These are phyloP conservation scores for Hydnomerulius pinastri DNA, from an alignment of 768 basidiomycete genomes.

Conservation along the genomic window DNA sequence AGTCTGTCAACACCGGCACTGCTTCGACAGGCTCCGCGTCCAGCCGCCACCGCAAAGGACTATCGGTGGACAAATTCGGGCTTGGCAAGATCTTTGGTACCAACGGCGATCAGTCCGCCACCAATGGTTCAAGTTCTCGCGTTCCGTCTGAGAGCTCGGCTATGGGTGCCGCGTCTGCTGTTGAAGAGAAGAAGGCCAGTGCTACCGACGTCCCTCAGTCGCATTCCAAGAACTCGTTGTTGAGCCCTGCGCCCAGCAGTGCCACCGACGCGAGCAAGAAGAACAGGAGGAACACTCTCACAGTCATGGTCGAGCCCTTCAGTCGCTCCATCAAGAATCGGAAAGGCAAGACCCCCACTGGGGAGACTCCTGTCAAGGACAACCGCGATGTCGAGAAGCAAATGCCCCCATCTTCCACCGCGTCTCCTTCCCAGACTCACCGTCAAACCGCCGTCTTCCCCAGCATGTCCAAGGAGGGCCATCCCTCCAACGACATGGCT, in stretches of 20 bases:
- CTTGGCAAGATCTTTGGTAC: slow-evolving; percentile 72
- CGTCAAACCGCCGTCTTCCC: slow-evolving; percentile 28
- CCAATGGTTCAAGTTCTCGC: slow-evolving; percentile 40
- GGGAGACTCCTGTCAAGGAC: slow-evolving; percentile 44
- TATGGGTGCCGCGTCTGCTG: slow-evolving; percentile 18
- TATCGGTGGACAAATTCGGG: slow-evolving; percentile 80
- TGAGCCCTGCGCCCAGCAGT: slow-evolving; percentile 38
- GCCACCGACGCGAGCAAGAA: slow-evolving; percentile 48
- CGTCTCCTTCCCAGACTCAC: slow-evolving; percentile 29
- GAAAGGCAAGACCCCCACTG: slow-evolving; percentile 36
- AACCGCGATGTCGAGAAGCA: slow-evolving; percentile 40
- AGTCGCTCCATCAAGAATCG: slow-evolving; percentile 45
- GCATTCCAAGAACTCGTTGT: slow-evolving; percentile 29
- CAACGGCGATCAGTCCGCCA: slow-evolving; percentile 33
- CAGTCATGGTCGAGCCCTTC: slow-evolving; percentile 83
- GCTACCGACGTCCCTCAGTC: slow-evolving; percentile 30
- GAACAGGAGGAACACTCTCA: slow-evolving; percentile 78
- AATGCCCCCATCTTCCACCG: slow-evolving; percentile 29
- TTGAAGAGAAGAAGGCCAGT: slow-evolving; percentile 19
- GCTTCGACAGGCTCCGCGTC: slow-evolving; percentile 41
- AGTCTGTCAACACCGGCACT: slow-evolving; percentile 29
- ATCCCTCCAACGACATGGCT: slow-evolving; percentile 43
- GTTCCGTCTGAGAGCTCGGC: slow-evolving; percentile 44
- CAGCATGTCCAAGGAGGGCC: slow-evolving; percentile 27
- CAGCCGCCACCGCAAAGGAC: slow-evolving; percentile 63